Evolutionary conservation across 768 basidiomycete genomes (phyloP), one percentile per base, ranked within the genome.

Genomic region (Boletus huronensis): DNA sequence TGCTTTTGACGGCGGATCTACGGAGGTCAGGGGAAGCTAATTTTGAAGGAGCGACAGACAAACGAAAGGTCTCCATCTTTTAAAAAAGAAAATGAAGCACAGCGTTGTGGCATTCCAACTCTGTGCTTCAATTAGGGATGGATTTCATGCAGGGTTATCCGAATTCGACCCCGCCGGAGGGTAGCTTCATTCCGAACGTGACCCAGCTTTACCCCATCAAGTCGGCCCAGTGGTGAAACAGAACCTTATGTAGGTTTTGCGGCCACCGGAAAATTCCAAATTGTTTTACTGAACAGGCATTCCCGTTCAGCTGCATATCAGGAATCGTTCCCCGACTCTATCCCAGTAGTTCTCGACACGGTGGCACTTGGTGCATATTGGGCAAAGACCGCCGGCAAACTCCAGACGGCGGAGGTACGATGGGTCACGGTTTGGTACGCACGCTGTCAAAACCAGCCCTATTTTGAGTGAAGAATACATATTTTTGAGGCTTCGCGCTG

Each of bases 371-470:
- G 26, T 39, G 48, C 26, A 28, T 50, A 55, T 48, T 43, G 48
- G 39, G 28, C 44, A 25, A 34, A 54, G 50, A 23, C 43, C 25
- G 42, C 47, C 52, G 58, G 55, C 43, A 55, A 58, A 55, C 19
- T 58, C 53, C 58, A 59, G 53, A 39, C 47, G 21, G 54, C 59
- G 58, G 57, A 47, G 29, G 48, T 63, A 60, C 40, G 42, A 53
- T 14, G 34, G 19, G 3, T 49, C 31, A 46, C 34, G 31, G 35
- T 48, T 23, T 53, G 45, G 34, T 58, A 47, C 56, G 54, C 57
- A 66, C 67, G 62, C 62, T 71, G 65, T 69, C 58, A 66, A 48
- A 60, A 11, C 38, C 14, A 34, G 42, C 21, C 13, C 53, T 43
- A 50, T 58, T 58, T 47, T 50, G 46, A 53, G 34, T 41, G 43